Evolutionary conservation across 1,284 basidiomycete genomes (phyloP).

Genomic region (Pyrrhoderma noxium): DNA sequence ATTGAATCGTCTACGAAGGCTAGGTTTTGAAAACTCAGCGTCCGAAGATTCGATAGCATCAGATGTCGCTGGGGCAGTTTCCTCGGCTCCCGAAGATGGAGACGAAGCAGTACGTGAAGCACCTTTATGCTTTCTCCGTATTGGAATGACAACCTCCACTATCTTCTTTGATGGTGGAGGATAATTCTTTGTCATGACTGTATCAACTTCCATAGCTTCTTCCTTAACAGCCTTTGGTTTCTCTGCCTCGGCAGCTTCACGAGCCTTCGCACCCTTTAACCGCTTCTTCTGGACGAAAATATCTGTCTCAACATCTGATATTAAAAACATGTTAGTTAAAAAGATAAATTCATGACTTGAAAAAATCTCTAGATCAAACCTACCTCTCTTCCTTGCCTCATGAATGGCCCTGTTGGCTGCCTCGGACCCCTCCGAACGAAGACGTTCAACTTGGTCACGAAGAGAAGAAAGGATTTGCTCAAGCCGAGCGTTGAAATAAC

Average conservation of each 20-base stretch:
- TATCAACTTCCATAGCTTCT: conserved; percentile 13
- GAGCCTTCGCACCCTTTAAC: conserved; percentile 65
- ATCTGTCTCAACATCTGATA: conserved; percentile 42
- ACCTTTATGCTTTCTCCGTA: conserved; percentile 1
- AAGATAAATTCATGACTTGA: conserved; percentile 2
- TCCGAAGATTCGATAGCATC: conserved; percentile 18
- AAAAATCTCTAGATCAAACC: conserved; percentile 20
- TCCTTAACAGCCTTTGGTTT: conserved; percentile 3
- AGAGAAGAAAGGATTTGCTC: conserved; percentile 55
- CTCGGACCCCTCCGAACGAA: conserved; percentile 54
- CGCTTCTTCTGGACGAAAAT: conserved; percentile 54
- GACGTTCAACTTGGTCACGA: conserved; percentile 56
- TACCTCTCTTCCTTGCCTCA: conserved; percentile 52
- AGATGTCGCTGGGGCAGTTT: conserved; percentile 11
- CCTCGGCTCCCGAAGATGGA: conserved; percentile 7
- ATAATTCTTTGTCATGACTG: conserved; percentile 23
- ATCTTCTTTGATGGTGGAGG: conserved; percentile 35
- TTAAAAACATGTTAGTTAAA: conserved; percentile 2
- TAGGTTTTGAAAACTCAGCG: conserved; percentile 28
- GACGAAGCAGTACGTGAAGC: conserved; percentile 12
- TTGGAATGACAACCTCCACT: conserved; percentile 47
- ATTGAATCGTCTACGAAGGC: conserved; percentile 25
- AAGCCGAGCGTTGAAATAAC: conserved; percentile 83
- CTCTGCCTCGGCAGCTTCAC: conserved; percentile 41
- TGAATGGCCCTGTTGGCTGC: conserved; percentile 58